Conservation (phyloP, 352 stramenopile genomes). For the Peronospora tabacina region DNA sequence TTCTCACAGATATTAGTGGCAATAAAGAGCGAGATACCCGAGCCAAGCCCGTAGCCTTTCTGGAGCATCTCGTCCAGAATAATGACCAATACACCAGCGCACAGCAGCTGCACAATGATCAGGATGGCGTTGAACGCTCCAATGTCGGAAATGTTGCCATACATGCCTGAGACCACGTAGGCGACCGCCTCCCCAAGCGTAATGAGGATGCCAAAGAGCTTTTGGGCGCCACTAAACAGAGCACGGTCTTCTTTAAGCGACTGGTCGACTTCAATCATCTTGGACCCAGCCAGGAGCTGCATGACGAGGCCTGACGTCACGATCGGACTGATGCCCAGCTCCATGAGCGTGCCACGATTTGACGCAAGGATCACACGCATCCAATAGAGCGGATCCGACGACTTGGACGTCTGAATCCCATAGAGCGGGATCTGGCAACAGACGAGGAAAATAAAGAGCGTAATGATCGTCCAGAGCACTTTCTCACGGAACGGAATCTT, state of each 20-base stretch:
- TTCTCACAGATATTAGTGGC: slow-evolving; percentile 99
- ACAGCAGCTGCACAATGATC: slow-evolving; percentile 98
- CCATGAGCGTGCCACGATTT: slow-evolving; percentile 98
- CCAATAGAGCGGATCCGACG: slow-evolving; percentile 99
- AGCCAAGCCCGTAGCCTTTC: slow-evolving; percentile 99
- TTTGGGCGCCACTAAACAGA: slow-evolving; percentile 97
- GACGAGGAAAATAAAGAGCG: slow-evolving; percentile 99
- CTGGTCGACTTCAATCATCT: slow-evolving; percentile 99
- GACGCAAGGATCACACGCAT: slow-evolving; percentile 99
- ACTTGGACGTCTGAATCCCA: slow-evolving; percentile 97
- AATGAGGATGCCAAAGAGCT: slow-evolving; percentile 99
- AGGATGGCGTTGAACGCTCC: slow-evolving; percentile 97
- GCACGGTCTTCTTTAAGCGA: slow-evolving; percentile 98
- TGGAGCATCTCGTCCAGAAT: slow-evolving; percentile 99
- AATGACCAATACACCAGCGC: slow-evolving; percentile 97
- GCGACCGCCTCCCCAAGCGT: slow-evolving; percentile 97
- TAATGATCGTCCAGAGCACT: slow-evolving; percentile 98
- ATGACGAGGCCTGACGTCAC: slow-evolving; percentile 99
- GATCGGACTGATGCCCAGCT: slow-evolving; percentile 98
- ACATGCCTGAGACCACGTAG: slow-evolving; percentile 99
- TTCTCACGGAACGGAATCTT: slow-evolving; percentile 99
- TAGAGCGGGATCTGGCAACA: slow-evolving; percentile 99
- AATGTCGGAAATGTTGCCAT: slow-evolving; percentile 96
- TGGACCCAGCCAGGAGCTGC: slow-evolving; percentile 95
- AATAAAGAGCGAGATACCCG: slow-evolving; percentile 99